These are phyloP conservation scores for Tephrocybe rancida DNA, from an alignment of 768 basidiomycete species.

Conservation along the genomic window DNA sequence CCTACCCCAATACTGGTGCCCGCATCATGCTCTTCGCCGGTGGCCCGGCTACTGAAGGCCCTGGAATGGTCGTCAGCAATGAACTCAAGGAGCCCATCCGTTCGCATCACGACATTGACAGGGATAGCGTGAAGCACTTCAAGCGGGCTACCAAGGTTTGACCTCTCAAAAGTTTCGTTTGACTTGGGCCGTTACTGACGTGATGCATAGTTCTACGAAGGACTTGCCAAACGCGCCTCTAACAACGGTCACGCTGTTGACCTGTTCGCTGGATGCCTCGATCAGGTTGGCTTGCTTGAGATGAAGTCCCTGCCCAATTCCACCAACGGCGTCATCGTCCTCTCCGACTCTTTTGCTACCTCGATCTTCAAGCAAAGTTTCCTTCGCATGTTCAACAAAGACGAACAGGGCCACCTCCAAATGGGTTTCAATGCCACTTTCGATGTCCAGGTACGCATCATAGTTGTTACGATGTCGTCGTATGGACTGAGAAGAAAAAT, in stretches of 20 bases:
- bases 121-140: conserved; percentile 95
- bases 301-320: conserved; percentile 97
- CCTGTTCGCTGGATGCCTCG: conserved; percentile 94
- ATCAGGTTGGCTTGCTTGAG: conserved; percentile 96
- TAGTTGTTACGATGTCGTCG: background rate
- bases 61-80: conserved; percentile 94
- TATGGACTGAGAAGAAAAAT: background rate
- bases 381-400: conserved; percentile 90
- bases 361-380: conserved; percentile 99
- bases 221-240: conserved; percentile 88
- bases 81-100: conserved; percentile 97
- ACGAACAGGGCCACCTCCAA: conserved; percentile 86
- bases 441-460: conserved; percentile 79
- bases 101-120: conserved; percentile 98
- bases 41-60: conserved; percentile 95
- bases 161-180: too few relatives aligned
- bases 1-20: conserved; percentile 95
- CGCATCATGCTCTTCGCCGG: conserved; percentile 96
- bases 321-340: conserved; percentile 94
- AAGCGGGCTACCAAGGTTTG: conserved; percentile 92
- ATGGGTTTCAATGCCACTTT: conserved; percentile 99
- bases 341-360: conserved; percentile 96
- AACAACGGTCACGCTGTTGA: conserved; percentile 96
- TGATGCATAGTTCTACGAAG: conserved; percentile 84
- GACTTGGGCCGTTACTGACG: conserved; percentile 2